Conservation (phyloP, 768 basidiomycete species). For the Lactarius indigo region DNA sequence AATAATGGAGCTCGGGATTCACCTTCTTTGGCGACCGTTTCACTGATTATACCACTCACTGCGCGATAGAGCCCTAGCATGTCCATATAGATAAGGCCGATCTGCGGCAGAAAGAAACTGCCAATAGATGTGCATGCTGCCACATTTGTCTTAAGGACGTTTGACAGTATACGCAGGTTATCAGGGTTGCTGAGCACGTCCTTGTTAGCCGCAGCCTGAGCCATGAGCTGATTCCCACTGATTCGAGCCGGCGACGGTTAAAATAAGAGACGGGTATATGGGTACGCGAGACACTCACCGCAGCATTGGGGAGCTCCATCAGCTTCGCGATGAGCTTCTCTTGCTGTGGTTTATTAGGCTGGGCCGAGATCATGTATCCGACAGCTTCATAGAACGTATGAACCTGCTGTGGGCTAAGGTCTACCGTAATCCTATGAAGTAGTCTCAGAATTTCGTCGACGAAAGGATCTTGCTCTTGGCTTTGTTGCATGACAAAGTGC, state of each 20-base stretch:
- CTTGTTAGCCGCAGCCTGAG: slow-evolving; percentile 87
- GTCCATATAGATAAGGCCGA: slow-evolving; percentile 93
- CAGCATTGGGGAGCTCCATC: slow-evolving; percentile 97
- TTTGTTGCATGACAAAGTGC: slow-evolving; percentile 98
- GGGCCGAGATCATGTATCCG: slow-evolving; percentile 98
- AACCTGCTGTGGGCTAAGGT: slow-evolving; percentile 91
- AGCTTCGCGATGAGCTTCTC: slow-evolving; percentile 92
- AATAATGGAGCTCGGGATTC: slow-evolving; percentile 21
- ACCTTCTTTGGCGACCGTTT: slow-evolving; percentile 87
- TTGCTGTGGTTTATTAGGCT: slow-evolving; percentile 96
- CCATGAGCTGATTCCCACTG: slow-evolving; percentile 98
- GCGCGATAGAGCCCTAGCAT: slow-evolving; percentile 98
- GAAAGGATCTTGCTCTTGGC: slow-evolving; percentile 95
- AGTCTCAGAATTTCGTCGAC: slow-evolving; percentile 94
- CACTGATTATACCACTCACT: slow-evolving; percentile 93
- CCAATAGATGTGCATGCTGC: slow-evolving; percentile 97
- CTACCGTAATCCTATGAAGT: slow-evolving; percentile 90
- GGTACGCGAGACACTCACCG: slow-evolving; percentile 38
- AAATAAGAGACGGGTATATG: not conserved
- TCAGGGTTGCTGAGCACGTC: slow-evolving; percentile 88
- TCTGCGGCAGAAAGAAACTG: slow-evolving; percentile 95
- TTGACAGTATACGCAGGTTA: slow-evolving; percentile 95
- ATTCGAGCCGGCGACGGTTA: slow-evolving; percentile 3
- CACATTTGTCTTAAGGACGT: slow-evolving; percentile 98
- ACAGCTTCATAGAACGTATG: slow-evolving; percentile 99